phyloP scores from a whole-genome alignment of 2,329 filamentous ascomycete species.

The Xylariaceae sp. region DNA sequence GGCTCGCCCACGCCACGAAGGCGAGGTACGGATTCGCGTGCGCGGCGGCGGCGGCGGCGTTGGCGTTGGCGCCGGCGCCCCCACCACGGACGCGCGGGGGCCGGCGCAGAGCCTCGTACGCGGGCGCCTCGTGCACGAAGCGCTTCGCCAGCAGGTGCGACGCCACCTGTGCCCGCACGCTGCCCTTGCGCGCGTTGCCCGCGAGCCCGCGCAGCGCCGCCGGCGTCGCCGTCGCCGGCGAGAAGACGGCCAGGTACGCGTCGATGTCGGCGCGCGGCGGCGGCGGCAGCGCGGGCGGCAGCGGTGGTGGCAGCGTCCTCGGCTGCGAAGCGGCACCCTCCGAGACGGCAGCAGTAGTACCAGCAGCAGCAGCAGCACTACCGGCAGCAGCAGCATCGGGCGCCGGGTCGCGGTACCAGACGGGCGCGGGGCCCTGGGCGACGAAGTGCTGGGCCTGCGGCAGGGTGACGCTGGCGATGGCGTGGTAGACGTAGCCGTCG shows the following conservation, averaged over 20 bases:
- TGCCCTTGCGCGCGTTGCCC: conserved; percentile 44
- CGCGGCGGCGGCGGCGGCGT: conserved; percentile 36
- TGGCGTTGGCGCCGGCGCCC: conserved; percentile 47
- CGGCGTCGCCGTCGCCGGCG: conserved; percentile 47
- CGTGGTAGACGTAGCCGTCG: conserved; percentile 45
- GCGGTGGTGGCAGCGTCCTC: conserved; percentile 1
- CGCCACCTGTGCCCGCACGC: conserved; percentile 50
- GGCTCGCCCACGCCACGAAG: conserved; percentile 59
- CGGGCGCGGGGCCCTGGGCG: conserved; percentile 33
- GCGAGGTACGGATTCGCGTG: conserved; percentile 58
- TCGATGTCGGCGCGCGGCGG: conserved; percentile 52
- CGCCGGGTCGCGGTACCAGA: conserved; percentile 37
- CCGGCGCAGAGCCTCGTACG: conserved; percentile 36
- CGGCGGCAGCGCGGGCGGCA: conserved; percentile 28
- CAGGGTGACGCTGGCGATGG: conserved; percentile 41
- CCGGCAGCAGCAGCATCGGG: conserved; percentile 18
- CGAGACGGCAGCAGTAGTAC: neutral
- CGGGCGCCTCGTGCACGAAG: conserved; percentile 38
- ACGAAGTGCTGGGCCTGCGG: conserved; percentile 41
- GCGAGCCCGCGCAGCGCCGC: conserved; percentile 56
- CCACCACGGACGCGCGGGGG: conserved; percentile 17
- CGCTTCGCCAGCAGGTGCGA: conserved; percentile 47
- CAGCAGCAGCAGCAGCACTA: neutral
- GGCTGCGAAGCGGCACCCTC: neutral
- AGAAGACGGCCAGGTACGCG: conserved; percentile 62